Base-by-base conservation (phyloP, 2,329 filamentous ascomycete species). In the Ophiosphaerella herpotricha region DNA sequence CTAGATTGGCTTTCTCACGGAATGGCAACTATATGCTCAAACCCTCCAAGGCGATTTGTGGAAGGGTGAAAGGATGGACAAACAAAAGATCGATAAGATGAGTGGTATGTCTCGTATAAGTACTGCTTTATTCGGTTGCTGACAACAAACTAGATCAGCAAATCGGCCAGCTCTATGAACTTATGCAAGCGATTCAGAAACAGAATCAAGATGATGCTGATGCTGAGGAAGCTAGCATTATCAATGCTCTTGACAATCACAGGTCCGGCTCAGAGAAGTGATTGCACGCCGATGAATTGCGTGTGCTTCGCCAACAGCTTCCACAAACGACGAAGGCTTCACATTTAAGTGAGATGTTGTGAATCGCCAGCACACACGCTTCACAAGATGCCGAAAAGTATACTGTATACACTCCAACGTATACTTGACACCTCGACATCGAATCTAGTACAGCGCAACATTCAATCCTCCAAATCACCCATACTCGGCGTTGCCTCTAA, bases 1-100 rank as follows among this genome's bases (percentile, higher is more conserved):
- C n/a, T 29, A 96, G 91, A 91, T 97, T 64, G 94, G 93, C 1
- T 99, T 99, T 73, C 80, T 99, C 61, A 93, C 90, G 0, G 92
- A 97, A 74, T 99, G 93, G 93, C 94, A 99, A 74, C 77, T 90
- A 44, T 99, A 97, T 69, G 92, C 91, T 2, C 93, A 99, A 71
- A 87, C 91, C 70, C 77, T 99, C 13, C 93, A 97, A 68, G 93
- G 92, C 0, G 88, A 96, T 45, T 74, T 81, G 0, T 97, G 94
- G 94, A 80, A 83, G 52, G 93, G 88, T 1, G 90, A 90, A 57
- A 93, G 87, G 71, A 81, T 97, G 71, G 93, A 97, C 57, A 84
- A 85, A 61, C 79, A 77, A 1, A 96, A 96, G 75, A 79, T 97
- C 48, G 87, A 91, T 53, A 97, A 96, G 75, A 90, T 97, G 91